Base-by-base conservation (phyloP, 73 alveolate genomes). In the Stentor coeruleus region DNA sequence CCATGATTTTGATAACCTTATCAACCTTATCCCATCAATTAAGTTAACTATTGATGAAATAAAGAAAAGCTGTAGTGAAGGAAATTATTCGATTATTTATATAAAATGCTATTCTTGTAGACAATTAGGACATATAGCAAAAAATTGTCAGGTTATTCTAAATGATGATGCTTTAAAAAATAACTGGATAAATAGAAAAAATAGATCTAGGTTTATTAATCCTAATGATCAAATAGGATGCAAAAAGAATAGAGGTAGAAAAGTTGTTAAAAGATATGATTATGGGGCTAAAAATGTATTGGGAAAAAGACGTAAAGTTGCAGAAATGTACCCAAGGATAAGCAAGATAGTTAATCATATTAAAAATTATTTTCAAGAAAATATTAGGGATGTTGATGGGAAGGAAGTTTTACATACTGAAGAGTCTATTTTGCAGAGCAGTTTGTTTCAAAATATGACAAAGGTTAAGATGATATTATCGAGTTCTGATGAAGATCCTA, bases 51-150 rank as follows among this genome's bases (percentile, higher is more conserved):
- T 66, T 28, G 37, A 66, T 26, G 11, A 11, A 20, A 66, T 66
- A 28, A 20, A 77, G 38, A 76, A 15, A 59, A 38, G 33, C 57
- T 74, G 38, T 40, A 75, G 38, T 41, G 76, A 3, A 26, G 79
- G 37, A 40, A 88, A 89, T 75, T 79, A 74, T 3, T 20, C 86
- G 0, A 60, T 38, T 3, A 42, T 89, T 15, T 88, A 86, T 0
- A 60, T 74, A 3, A 74, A 4, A n/a, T 89, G 95, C 82, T 89
- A 89, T 80, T 41, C 82, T 28, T 89, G 95, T 58, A 87, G 66
- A 41, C 3, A 39, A 57, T 30, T 30, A 20, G 92, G 90, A 3
- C 95, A 89, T 72, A 72, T 89, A 1, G 81, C 95, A 26, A 30
- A 81, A 20, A 88, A 85, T 59, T 89, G 95, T 42, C 14, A 28